A percentile compares a stretch with the other conserved stretches of the same genome.
Conservation (phyloP, 139 green algal species). For the Diplosphaera chodatii region DNA sequence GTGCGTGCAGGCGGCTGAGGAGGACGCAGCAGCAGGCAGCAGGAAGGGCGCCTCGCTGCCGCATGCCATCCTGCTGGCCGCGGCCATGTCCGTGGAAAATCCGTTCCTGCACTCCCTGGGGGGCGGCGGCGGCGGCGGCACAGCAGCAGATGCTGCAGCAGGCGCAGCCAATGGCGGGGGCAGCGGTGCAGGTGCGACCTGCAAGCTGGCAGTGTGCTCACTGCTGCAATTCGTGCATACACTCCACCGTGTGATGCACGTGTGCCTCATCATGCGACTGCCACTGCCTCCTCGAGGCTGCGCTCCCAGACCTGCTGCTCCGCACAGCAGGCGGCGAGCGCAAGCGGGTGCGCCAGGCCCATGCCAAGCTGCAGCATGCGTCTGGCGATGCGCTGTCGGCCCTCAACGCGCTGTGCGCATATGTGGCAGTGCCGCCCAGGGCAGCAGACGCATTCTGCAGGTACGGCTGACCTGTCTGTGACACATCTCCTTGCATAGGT, state of each 20-base stretch:
- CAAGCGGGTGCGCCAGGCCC: constrained; percentile 35
- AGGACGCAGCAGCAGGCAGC: not conserved
- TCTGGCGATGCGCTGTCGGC: constrained; percentile 74
- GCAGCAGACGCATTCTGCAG: constrained; percentile 44
- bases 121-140: constrained; percentile 4
- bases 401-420: constrained; percentile 70
- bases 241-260: too few species aligned
- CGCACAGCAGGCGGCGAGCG: not conserved
- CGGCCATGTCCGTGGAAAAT: constrained; percentile 71
- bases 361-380: constrained; percentile 50
- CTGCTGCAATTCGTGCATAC: too few species aligned
- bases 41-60: constrained; percentile 30
- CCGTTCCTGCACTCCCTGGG: constrained; percentile 68
- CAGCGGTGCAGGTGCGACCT: not conserved
- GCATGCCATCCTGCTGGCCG: constrained; percentile 75
- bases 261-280: too few species aligned
- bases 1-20: not conserved
- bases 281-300: too few species aligned
- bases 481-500: not conserved
- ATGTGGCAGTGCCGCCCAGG: constrained; percentile 32
- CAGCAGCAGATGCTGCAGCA: not conserved
- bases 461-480: not conserved
- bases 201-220: too few species aligned
- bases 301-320: too few species aligned
- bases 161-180: too few species aligned